Percentiles rank a stretch among this genome's conserved stretches.
phyloP scores from a whole-genome alignment of 2,329 filamentous ascomycete genomes.

The Penicillium sp. region DNA sequence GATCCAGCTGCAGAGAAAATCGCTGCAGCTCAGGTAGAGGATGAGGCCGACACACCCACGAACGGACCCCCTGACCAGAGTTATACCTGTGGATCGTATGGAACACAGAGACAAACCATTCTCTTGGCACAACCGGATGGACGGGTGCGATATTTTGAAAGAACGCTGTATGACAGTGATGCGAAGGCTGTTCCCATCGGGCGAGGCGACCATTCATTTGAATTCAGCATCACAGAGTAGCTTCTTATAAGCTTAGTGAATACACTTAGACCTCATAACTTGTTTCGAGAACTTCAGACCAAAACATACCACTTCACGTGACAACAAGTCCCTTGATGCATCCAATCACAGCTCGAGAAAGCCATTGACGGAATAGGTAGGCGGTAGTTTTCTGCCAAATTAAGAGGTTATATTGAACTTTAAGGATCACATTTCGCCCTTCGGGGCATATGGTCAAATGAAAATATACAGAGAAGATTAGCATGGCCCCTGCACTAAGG shows the following conservation, averaged over 20 bases:
- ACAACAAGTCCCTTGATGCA: background rate
- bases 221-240: constrained; percentile 23
- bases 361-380: background rate
- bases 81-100: constrained; percentile 47
- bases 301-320: background rate
- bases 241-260: background rate
- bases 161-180: constrained; percentile 51
- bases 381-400: constrained; percentile 4
- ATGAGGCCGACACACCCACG: constrained; percentile 4
- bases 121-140: constrained; percentile 50
- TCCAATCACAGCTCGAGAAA: background rate
- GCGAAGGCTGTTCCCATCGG: constrained; percentile 41
- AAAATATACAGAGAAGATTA: constrained; percentile 70
- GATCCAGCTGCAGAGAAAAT: constrained; percentile 29
- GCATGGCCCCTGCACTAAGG: constrained; percentile 83
- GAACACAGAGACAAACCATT: constrained; percentile 57
- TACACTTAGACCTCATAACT: background rate
- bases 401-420: constrained; percentile 16
- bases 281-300: too few relatives aligned
- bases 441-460: constrained; percentile 55
- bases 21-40: constrained; percentile 27
- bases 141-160: constrained; percentile 53
- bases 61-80: constrained; percentile 22
- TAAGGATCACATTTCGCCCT: constrained; percentile 23
- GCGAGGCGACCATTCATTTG: constrained; percentile 40